Evolutionary conservation across 2,329 filamentous ascomycete species (phyloP).

Genomic region (Fusarium brevicatenulatum): DNA sequence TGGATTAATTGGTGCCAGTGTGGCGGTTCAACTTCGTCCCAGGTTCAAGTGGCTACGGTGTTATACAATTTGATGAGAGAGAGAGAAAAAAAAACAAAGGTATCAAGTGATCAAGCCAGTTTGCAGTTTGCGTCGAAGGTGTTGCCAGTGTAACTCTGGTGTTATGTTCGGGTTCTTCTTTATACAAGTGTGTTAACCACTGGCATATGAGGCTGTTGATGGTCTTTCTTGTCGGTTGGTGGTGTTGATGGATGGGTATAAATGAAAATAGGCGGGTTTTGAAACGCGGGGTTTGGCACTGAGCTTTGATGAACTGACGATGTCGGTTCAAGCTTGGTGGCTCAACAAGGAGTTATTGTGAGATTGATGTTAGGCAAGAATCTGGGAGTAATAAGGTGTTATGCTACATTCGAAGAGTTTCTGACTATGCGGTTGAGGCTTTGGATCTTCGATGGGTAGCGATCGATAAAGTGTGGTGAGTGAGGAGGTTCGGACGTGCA

Average conservation of each 20-base stretch:
- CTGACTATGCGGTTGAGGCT: neutral
- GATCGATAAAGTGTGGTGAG: conserved; percentile 7
- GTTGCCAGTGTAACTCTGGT: neutral
- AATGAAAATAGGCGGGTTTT: conserved; percentile 17
- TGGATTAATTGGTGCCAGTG: conserved; percentile 33
- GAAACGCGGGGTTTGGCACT: conserved; percentile 33
- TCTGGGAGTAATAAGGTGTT: neutral
- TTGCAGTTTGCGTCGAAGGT: neutral
- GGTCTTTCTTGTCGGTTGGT: neutral
- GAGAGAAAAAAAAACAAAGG: neutral
- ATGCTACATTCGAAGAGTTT: neutral
- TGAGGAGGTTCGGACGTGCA: conserved; percentile 2
- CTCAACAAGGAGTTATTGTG: conserved; percentile 1
- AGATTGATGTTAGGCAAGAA: neutral
- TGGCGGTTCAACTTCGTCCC: conserved; percentile 16
- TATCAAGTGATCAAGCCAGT: neutral
- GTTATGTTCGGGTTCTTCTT: neutral
- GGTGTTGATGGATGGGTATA: neutral
- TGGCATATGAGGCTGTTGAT: neutral
- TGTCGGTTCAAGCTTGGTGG: neutral
- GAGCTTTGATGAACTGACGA: conserved; percentile 16
- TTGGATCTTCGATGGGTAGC: neutral
- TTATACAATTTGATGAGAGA: neutral
- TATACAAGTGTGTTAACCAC: neutral
- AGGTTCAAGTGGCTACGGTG: neutral